Evolutionary conservation across 1,139 yeast genomes (phyloP), one percentile per base, ranked within the genome.

Genomic region (Meyerozyma athensensis): DNA sequence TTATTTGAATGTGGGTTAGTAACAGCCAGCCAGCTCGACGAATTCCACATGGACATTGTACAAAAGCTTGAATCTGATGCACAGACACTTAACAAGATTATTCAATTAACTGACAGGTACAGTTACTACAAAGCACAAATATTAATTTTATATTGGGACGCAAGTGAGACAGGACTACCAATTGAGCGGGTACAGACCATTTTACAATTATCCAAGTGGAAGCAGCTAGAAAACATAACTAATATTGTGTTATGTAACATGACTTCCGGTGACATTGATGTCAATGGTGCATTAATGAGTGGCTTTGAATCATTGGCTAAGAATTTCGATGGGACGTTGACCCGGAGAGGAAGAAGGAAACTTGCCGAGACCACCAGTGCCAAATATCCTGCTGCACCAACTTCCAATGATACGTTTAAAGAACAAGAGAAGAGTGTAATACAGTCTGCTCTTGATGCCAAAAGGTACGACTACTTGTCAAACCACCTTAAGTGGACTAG

Each of bases 1-100:
- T 40, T 76, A 8, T 61, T 74, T 44, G 79, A 74, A 45, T 64
- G 77, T 46, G 80, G 80, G 2, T 47, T 65, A 10, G 46, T 58
- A 1, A 50, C 49, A 8, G 41, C 36, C 7, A 19, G 13, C 5
- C 43, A 40, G 9, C 16, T 35, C 5, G 12, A 14, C 20, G 20
- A 9, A 20, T 28, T 10, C 20, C 20, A 14, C 3, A 17, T 18
- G 20, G 32, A 28, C 12, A 12, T 68, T 3, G 39, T 47, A 4
- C 49, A 52, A 2, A 72, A 68, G 37, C 52, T 75, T 21, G 42
- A 45, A 7, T 46, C 61, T 17, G 79, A 74, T 47, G 48, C 58
- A 8, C 45, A 45, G 6, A 66, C 72, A 10, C 51, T 75, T 34
- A 45, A 45, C 10, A 74, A 74, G 43, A 50, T 75, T 2, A 41